Percentiles rank a stretch among this genome's conserved stretches.
Evolutionary conservation across 176 grass and related monocot species (phyloP).

Genomic region (Eleusine coracana): DNA sequence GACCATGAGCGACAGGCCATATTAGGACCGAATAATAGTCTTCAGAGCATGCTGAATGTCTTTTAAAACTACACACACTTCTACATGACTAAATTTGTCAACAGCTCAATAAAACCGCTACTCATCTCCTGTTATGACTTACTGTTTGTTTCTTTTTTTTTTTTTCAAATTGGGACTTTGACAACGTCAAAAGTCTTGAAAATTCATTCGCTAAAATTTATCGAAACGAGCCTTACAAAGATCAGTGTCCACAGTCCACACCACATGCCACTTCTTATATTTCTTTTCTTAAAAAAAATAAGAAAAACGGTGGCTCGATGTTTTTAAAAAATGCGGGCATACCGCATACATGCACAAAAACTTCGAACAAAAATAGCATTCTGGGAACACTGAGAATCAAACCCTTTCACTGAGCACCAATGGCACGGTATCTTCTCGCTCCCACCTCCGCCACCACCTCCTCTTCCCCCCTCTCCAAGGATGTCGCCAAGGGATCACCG

Average conservation of each 20-base stretch:
- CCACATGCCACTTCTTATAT: neutral
- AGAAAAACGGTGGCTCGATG: neutral
- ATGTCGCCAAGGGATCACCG: constrained; percentile 30
- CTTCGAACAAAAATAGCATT: neutral
- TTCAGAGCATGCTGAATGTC: too few relatives aligned
- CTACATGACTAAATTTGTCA: too few relatives aligned
- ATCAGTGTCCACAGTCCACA: neutral
- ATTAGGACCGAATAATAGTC: too few relatives aligned
- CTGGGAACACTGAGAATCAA: neutral
- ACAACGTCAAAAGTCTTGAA: neutral
- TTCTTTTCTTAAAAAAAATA: too few relatives aligned
- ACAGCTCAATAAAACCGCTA: neutral
- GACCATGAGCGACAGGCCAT: neutral
- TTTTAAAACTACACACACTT: too few relatives aligned
- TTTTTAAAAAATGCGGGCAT: neutral
- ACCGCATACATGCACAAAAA: neutral
- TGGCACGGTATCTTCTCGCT: constrained; percentile 74
- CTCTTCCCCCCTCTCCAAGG: constrained; percentile 3
- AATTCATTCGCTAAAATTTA: neutral
- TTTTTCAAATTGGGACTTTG: neutral
- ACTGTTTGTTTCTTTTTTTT: neutral
- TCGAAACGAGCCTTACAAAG: neutral
- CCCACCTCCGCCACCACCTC: constrained; percentile 42
- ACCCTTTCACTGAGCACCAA: constrained; percentile 45
- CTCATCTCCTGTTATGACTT: neutral